These are phyloP conservation scores for Rhizopogon sp. DNA, from an alignment of 768 basidiomycete genomes.

Conservation along the genomic window DNA sequence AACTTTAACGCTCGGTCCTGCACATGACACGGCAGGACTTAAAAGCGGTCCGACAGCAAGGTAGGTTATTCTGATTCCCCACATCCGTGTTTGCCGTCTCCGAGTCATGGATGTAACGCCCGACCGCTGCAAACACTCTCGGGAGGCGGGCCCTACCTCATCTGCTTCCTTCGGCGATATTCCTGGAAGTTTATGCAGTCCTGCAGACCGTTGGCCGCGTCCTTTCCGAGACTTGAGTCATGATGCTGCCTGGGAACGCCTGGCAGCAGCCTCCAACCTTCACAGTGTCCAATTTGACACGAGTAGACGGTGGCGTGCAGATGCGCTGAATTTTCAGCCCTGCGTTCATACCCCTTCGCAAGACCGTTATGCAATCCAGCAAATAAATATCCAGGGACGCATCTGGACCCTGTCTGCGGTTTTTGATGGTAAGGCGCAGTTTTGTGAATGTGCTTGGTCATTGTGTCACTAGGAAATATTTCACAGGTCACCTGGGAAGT, in stretches of 20 bases:
- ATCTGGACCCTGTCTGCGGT: slow-evolving; percentile 66
- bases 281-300: slow-evolving; percentile 37
- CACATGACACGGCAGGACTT: slow-evolving; percentile 25
- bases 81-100: slow-evolving; percentile 4
- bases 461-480: background rate
- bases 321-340: slow-evolving; percentile 66
- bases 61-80: slow-evolving; percentile 4
- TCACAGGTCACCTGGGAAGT: slow-evolving; percentile 61
- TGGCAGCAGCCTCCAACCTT: slow-evolving; percentile 47
- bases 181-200: slow-evolving; percentile 54
- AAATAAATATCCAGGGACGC: slow-evolving; percentile 49
- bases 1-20: slow-evolving; percentile 17
- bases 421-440: slow-evolving; percentile 51
- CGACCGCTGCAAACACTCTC: slow-evolving; percentile 10
- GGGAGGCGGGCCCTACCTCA: slow-evolving; percentile 13
- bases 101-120: slow-evolving; percentile 12
- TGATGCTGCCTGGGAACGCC: slow-evolving; percentile 48
- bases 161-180: slow-evolving; percentile 58
- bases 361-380: slow-evolving; percentile 58
- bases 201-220: slow-evolving; percentile 65
- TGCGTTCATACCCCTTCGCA: slow-evolving; percentile 50
- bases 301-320: slow-evolving; percentile 38
- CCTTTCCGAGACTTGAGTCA: slow-evolving; percentile 48
- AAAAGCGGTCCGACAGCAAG: slow-evolving; percentile 13
- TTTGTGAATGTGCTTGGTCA: slow-evolving; percentile 4